Evolutionary conservation across 208 protist species (phyloP).

Genomic region (Trypanosoma theileri): DNA sequence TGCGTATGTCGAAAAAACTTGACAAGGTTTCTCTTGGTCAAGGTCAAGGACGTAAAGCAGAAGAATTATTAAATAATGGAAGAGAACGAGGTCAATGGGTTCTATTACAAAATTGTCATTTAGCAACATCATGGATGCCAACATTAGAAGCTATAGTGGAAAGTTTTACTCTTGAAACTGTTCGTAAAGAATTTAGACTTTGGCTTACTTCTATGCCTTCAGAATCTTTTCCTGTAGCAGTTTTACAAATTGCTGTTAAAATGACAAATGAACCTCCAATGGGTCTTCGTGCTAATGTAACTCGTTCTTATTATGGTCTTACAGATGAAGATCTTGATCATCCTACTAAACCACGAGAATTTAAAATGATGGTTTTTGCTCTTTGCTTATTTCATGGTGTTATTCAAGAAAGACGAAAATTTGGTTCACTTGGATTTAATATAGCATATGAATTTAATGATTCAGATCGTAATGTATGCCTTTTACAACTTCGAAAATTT

Average conservation of each 20-base stretch:
- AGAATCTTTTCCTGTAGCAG: slow-evolving; percentile 95
- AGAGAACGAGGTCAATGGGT: slow-evolving; percentile 94
- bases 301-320: slow-evolving; percentile 92
- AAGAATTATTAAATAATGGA: slow-evolving; percentile 87
- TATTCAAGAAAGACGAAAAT: slow-evolving; percentile 94
- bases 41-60: slow-evolving; percentile 94
- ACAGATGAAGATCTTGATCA: slow-evolving; percentile 88
- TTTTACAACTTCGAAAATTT: slow-evolving; percentile 92
- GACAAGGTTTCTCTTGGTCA: slow-evolving; percentile 96
- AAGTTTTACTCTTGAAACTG: slow-evolving; percentile 88
- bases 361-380: slow-evolving; percentile 92
- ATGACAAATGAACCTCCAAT: slow-evolving; percentile 99
- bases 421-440: slow-evolving; percentile 96
- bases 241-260: slow-evolving; percentile 98
- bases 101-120: slow-evolving; percentile 97
- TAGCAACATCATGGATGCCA: slow-evolving; percentile 95
- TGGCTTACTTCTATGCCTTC: slow-evolving; percentile 98
- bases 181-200: slow-evolving; percentile 97
- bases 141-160: slow-evolving; percentile 94
- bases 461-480: slow-evolving; percentile 92
- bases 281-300: slow-evolving; percentile 95
- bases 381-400: slow-evolving; percentile 95
- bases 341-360: slow-evolving; percentile 78
- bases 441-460: slow-evolving; percentile 97
- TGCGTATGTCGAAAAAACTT: slow-evolving; percentile 93